A percentile compares a stretch with the other conserved stretches of the same genome.
These are phyloP conservation scores for Astrephomene gubernaculifera DNA, from an alignment of 139 green algal species.

Conservation along the genomic window DNA sequence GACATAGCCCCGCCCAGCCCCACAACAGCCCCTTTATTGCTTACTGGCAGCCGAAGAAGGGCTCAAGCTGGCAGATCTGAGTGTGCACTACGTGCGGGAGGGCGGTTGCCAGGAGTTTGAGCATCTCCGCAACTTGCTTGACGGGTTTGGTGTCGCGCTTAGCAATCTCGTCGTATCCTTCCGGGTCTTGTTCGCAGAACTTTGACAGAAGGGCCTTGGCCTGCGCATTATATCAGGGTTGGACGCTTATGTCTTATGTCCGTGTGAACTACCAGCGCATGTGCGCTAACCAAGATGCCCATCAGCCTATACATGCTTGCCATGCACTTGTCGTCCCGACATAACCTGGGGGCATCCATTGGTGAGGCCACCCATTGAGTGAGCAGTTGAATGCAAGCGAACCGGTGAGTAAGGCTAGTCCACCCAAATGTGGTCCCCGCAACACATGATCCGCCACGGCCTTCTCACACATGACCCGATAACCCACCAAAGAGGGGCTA, in stretches of 20 bases:
- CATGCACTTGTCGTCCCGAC: too few species aligned
- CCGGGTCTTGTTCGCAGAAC: constrained; percentile 51
- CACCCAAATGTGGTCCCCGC: too few species aligned
- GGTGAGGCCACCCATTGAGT: background rate
- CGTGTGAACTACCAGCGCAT: too few species aligned
- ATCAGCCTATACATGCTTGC: too few species aligned
- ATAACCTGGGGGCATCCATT: too few species aligned
- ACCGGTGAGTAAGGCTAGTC: background rate
- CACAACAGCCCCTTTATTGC: too few species aligned
- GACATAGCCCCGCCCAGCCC: too few species aligned
- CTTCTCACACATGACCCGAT: too few species aligned
- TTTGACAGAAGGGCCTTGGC: constrained; percentile 76
- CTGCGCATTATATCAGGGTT: constrained; percentile 37
- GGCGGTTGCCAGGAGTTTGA: constrained; percentile 68
- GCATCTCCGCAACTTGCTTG: constrained; percentile 63
- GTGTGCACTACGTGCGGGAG: constrained; percentile 54
- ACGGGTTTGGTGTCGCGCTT: constrained; percentile 17
- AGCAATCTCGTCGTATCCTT: constrained; percentile 35
- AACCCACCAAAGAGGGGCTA: background rate
- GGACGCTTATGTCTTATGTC: too few species aligned
- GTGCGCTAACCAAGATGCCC: background rate
- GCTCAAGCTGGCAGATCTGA: background rate
- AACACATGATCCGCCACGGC: too few species aligned
- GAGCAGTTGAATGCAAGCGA: background rate
- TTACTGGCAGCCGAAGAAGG: constrained; percentile 32